These are phyloP conservation scores for Fusarium keratoplasticum DNA, from an alignment of 2,329 filamentous ascomycete species.

Conservation along the genomic window DNA sequence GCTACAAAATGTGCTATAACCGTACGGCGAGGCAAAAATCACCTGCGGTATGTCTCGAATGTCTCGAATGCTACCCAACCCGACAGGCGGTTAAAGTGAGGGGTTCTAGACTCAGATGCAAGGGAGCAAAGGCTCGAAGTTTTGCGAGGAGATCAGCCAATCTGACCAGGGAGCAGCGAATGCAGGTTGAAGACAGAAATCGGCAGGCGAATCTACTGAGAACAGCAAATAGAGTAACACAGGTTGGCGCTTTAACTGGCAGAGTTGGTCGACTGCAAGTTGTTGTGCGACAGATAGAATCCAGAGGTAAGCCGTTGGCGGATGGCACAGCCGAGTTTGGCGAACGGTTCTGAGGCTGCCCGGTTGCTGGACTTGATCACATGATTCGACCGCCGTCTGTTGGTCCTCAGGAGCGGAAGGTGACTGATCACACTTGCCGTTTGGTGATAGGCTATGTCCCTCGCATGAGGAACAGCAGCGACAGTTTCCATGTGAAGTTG, in stretches of 20 bases:
- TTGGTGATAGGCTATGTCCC: slow-evolving; percentile 1
- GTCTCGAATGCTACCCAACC: slow-evolving; percentile 27
- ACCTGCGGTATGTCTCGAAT: slow-evolving; percentile 35
- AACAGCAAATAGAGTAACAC: slow-evolving; percentile 14
- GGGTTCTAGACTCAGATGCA: slow-evolving; percentile 32
- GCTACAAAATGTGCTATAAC: slow-evolving; percentile 14
- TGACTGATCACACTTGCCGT: slow-evolving; percentile 34
- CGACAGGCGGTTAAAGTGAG: slow-evolving; percentile 27
- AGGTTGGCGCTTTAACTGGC: slow-evolving; percentile 13
- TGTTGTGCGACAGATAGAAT: slow-evolving; percentile 36
- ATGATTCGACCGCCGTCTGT: slow-evolving; percentile 36
- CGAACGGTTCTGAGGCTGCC: slow-evolving; percentile 17
- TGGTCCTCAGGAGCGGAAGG: slow-evolving; percentile 24
- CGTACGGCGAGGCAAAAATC: slow-evolving; percentile 32
- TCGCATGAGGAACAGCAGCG: slow-evolving; percentile 8
- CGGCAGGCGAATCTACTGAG: slow-evolving; percentile 7
- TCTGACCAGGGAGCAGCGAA: slow-evolving; percentile 22
- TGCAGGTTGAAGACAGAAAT: slow-evolving; percentile 18
- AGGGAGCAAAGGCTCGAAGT: slow-evolving; percentile 20
- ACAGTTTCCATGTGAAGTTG: slow-evolving; percentile 17
- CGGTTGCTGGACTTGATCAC: too few species aligned
- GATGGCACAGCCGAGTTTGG: slow-evolving; percentile 37
- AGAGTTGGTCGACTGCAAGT: slow-evolving; percentile 6
- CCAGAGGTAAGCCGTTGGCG: slow-evolving; percentile 10
- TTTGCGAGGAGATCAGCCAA: slow-evolving; percentile 14